phyloP scores from a whole-genome alignment of 2,329 filamentous ascomycete genomes.

The Scedosporium boydii region DNA sequence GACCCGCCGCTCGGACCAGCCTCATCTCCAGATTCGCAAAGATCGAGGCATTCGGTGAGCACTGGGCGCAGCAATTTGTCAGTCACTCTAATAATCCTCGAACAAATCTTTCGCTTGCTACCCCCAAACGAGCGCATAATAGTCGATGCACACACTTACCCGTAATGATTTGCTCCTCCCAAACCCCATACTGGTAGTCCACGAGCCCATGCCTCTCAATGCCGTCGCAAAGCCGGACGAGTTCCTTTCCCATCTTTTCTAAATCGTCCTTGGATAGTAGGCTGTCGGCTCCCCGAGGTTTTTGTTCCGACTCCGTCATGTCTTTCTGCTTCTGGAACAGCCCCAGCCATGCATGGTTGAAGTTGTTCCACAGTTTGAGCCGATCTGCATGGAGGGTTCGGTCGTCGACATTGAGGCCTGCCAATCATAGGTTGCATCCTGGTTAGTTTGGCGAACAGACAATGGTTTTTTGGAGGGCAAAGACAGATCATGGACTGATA shows the following conservation, averaged over 20 bases:
- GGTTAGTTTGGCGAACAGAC: slow-evolving; percentile 1
- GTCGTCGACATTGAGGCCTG: slow-evolving; percentile 11
- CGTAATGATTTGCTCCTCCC: slow-evolving; percentile 83
- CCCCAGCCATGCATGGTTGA: slow-evolving; percentile 59
- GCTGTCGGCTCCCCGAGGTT: slow-evolving; percentile 46
- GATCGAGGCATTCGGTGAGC: slow-evolving; percentile 31
- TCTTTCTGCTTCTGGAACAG: slow-evolving; percentile 7
- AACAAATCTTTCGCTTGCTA: background rate
- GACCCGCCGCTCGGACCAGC: slow-evolving; percentile 19
- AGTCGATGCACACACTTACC: slow-evolving; percentile 43
- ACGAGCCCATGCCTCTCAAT: slow-evolving; percentile 89
- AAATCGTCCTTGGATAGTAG: slow-evolving; percentile 61
- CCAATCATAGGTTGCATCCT: background rate
- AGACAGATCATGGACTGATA: background rate
- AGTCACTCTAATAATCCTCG: background rate
- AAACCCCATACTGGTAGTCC: slow-evolving; percentile 94
- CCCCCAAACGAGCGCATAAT: no score
- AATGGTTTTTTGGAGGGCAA: background rate
- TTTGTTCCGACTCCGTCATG: slow-evolving; percentile 28
- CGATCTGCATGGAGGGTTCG: slow-evolving; percentile 41
- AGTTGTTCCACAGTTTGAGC: slow-evolving; percentile 82
- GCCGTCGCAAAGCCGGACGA: slow-evolving; percentile 74
- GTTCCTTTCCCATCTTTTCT: slow-evolving; percentile 70
- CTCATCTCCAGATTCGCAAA: slow-evolving; percentile 31
- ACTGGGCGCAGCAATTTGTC: slow-evolving; percentile 9